phyloP scores from a whole-genome alignment of 169 alveolate species.

The Plasmodium malariae region DNA sequence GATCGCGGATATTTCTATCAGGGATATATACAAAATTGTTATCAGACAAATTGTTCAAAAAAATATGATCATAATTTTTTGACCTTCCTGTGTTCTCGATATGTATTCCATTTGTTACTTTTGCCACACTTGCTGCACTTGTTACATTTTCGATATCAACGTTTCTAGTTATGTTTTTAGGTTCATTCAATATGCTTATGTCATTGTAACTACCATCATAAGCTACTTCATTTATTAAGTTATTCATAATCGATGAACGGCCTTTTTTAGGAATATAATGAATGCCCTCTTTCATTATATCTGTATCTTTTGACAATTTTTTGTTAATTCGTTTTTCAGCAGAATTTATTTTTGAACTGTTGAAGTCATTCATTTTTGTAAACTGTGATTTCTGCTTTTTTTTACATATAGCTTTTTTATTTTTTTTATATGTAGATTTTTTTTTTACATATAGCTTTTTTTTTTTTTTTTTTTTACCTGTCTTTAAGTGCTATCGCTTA shows the following conservation, averaged over 20 bases:
- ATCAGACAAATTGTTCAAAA: neutral
- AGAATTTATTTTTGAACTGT: conserved; percentile 11
- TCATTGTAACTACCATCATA: conserved; percentile 20
- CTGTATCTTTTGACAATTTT: conserved; percentile 24
- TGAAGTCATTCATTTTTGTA: conserved; percentile 26
- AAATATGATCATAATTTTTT: conserved; percentile 4
- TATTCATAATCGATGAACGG: neutral
- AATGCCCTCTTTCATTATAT: neutral
- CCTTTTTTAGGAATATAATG: neutral
- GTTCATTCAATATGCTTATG: neutral
- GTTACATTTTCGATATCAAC: neutral
- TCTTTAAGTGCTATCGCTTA: neutral
- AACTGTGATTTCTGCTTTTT: neutral
- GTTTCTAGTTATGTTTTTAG: neutral
- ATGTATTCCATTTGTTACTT: too few relatives aligned
- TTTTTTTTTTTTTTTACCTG: neutral
- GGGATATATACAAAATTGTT: neutral
- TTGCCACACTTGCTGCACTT: neutral
- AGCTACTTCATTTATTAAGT: neutral
- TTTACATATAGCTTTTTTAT: neutral
- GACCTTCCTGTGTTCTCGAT: neutral
- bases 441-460: neutral
- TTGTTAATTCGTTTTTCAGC: neutral
- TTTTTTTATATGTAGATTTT: neutral
- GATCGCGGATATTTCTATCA: neutral